Percentiles rank a stretch among this genome's conserved stretches.
These are phyloP conservation scores for Cyclostephanos tholiformis DNA, from an alignment of 108 stramenopile species.

Conservation along the genomic window DNA sequence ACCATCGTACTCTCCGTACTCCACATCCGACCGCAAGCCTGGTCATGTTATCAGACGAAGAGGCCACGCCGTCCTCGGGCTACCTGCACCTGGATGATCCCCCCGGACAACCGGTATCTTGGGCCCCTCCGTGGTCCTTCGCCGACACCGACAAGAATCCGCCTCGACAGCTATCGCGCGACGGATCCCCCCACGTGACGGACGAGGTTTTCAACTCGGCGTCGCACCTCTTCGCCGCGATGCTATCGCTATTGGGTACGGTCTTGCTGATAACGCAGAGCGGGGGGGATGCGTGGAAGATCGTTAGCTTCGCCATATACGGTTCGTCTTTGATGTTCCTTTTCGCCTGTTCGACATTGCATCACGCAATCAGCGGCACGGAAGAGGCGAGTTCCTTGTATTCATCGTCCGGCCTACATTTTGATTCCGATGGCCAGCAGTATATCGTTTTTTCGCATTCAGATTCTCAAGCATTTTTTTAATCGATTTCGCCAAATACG, in stretches of 20 bases:
- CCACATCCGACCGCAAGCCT: too few relatives aligned
- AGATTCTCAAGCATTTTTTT: too few relatives aligned
- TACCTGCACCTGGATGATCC: neutral
- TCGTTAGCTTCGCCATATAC: conserved; percentile 74
- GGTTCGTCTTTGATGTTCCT: conserved; percentile 63
- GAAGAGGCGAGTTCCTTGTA: conserved; percentile 24
- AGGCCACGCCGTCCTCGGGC: neutral
- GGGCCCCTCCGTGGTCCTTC: conserved; percentile 27
- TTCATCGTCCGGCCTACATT: neutral
- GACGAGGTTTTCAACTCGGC: conserved; percentile 80
- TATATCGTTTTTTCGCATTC: too few relatives aligned
- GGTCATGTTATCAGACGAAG: neutral
- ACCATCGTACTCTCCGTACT: too few relatives aligned
- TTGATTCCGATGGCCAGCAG: neutral
- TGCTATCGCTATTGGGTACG: conserved; percentile 61
- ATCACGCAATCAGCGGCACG: conserved; percentile 64
- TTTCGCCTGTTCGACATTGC: conserved; percentile 68
- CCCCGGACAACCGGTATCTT: neutral
- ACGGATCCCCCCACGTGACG: conserved; percentile 64
- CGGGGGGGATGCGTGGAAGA: conserved; percentile 66
- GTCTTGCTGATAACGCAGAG: conserved; percentile 53
- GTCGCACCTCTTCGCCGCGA: conserved; percentile 68
- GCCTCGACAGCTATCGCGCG: conserved; percentile 51
- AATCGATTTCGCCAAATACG: too few relatives aligned
- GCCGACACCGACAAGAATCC: conserved; percentile 29